Evolutionary conservation across 169 alveolate genomes (phyloP), one percentile per base, ranked within the genome.

Genomic region (Gregarina niphandrodes): DNA sequence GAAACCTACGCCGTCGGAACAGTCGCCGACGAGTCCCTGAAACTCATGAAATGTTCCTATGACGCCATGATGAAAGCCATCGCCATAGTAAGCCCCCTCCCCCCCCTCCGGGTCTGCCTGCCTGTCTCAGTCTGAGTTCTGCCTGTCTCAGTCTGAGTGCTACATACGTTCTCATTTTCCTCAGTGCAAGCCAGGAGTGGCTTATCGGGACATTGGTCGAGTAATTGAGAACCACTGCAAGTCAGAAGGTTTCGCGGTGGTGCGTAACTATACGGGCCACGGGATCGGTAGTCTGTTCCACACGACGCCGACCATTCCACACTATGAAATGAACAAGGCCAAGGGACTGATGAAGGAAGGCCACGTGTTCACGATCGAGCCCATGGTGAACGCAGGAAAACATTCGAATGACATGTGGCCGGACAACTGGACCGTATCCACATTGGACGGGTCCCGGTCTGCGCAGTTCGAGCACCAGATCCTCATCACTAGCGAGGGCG

Each of bases 401-500:
- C 77, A 73, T 63, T 67, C 60, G 54, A 95, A 83, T 64, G 54
- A 61, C 20, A 68, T 73, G 18, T 92, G 98, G 98, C 91, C 93
- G 9, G 98, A 92, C 57, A 70, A 77, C 29, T 92, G 98, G 98
- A 92, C 98, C n/a, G 82, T 93, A 4, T 90, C 67, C 41, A 79
- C 94, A 0, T 47, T 57, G 3, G 94, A 82, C 59, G 53, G 45
- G 22, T 60, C 54, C 61, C 66, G 91, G 42, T 80, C 95, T 3
- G 95, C 97, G 4, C 92, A 89, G 62, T 92, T 92, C 62, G 99
- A 92, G 60, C 99, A 92, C 57, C 84, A 96, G 9, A 41, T 88
- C 32, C 67, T 90, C 23, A 76, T 91, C 30, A 89, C 98, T 3
- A n/a, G n/a, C n/a, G n/a, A 9, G n/a, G 32, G 32, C n/a, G 32